Base-by-base conservation (phyloP, 2,329 filamentous ascomycete species). In the Zymoseptoria crescenta region DNA sequence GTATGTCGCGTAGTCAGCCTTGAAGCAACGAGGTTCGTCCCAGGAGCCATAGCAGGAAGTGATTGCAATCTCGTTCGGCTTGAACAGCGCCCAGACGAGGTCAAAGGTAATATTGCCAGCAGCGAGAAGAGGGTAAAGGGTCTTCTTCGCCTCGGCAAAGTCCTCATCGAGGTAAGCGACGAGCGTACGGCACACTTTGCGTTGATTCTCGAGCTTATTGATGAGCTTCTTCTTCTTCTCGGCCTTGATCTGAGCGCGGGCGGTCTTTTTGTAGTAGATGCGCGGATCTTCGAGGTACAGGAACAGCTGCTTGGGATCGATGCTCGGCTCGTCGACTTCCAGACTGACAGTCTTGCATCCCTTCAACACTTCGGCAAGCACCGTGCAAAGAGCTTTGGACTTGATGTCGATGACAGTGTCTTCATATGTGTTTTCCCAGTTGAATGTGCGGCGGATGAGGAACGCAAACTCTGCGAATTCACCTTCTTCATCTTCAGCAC, bases 21-120 rank as follows among this genome's bases (percentile, higher is more conserved):
- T 91, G 80, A 95, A 93, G 8, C 88, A 87, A 16, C 89, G 83
- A 1, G 90, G 88, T 67, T 94, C 86, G 48, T 93, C 88, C 13
- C 80, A 76, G 41, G 84, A 85, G 2, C 88, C 88, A 63, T 96
- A 96, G 0, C 89, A 93, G 0, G 84, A 83, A 0, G 87, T 78
- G 70, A 87, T 93, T 0, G 85, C 87, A 20, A 96, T 82, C 0
- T 89, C 91, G 67, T 91, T 89, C 0, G 91, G 91, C 69, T 94
- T 95, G 81, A 88, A 95, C 3, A 96, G 76, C 0, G 91, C 90
- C 91, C 91, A 96, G 1, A 95, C 77, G 2, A 95, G 80, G 59
- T 96, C 90, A 66, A 92, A 96, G 0, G 90, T 95, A 70, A 96
- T 95, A 51, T 91, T 85, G 8, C 90, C 89, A 30, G 87, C 88